Evolutionary conservation across 352 stramenopile species (phyloP), one percentile per base, ranked within the genome.

Genomic region (Achlya hypogyna): DNA sequence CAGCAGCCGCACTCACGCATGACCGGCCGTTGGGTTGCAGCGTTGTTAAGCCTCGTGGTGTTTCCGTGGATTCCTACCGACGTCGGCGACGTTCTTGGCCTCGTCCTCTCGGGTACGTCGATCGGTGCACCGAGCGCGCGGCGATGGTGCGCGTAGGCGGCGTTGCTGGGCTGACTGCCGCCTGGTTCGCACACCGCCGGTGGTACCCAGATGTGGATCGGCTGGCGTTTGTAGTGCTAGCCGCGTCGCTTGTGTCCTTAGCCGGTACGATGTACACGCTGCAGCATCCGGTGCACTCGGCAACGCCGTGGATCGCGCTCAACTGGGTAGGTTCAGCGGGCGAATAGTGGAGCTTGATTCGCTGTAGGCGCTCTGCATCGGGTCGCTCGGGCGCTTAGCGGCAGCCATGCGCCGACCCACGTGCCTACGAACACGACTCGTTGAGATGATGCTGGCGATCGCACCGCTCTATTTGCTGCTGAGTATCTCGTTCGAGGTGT

Each of bases 401-500:
- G 22, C 22, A 49, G 42, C 42, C 18, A 49, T 49, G 42, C 42
- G 22, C 18, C 18, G 42, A 18, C 22, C 42, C 18, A 49, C 42
- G 25, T 29, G 28, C 5, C 32, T 54, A 9, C 22, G 27, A 29
- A 14, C 16, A 40, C 79, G 81, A 9, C 70, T 90, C 34, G 63
- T 89, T 18, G 73, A 81, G 28, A 70, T 92, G 43, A 74, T 87
- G 58, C 53, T 87, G 2, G 78, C 76, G 5, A 77, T 91, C 38
- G 78, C 77, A 4, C 83, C 83, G 18, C 74, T 79, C 1, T 94
- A 81, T 51, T 66, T 86, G 34, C 62, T 92, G 20, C 63, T 94
- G n/a, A 91, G 83, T 56, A 91, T 94, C 58, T 86, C 84, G 34
- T 94, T 91, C 72, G 85, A 94, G 65, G 82, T 92, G 51, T 71